phyloP scores from a whole-genome alignment of 352 stramenopile genomes.

The Aphanomyces cochlioides region DNA sequence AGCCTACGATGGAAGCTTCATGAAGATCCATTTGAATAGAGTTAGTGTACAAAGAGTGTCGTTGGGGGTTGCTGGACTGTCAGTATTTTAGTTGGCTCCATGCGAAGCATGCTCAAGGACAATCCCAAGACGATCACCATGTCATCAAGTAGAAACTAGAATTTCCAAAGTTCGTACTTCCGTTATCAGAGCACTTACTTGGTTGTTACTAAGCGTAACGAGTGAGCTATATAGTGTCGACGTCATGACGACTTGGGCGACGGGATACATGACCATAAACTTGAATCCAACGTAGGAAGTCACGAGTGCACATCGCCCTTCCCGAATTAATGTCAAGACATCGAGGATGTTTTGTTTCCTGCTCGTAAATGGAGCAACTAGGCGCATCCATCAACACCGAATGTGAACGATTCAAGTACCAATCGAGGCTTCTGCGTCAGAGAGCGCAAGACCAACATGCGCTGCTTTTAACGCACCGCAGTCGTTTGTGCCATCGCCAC shows the following conservation, averaged over 20 bases:
- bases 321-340: constrained; percentile 46
- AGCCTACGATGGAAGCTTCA: constrained; percentile 12
- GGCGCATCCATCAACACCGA: not conserved
- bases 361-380: constrained; percentile 57
- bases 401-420: constrained; percentile 17
- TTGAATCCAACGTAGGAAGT: constrained; percentile 51
- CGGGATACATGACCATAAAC: constrained; percentile 57
- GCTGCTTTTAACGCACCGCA: constrained; percentile 53
- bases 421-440: constrained; percentile 45
- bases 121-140: constrained; percentile 47
- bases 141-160: constrained; percentile 46
- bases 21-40: too few relatives aligned
- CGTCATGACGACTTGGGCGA: constrained; percentile 52
- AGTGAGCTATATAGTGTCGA: constrained; percentile 39
- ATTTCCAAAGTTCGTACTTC: constrained; percentile 30
- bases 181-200: constrained; percentile 24
- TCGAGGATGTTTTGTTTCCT: constrained; percentile 45
- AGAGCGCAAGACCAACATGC: constrained; percentile 54
- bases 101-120: constrained; percentile 57
- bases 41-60: constrained; percentile 44
- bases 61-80: constrained; percentile 39
- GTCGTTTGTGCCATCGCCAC: constrained; percentile 40
- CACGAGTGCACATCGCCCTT: constrained; percentile 54
- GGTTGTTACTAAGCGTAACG: constrained; percentile 50
- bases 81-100: constrained; percentile 36